Evolutionary conservation across 139 green algal species (phyloP), one percentile per base, ranked within the genome.

Genomic region (Haematococcus lacustris): DNA sequence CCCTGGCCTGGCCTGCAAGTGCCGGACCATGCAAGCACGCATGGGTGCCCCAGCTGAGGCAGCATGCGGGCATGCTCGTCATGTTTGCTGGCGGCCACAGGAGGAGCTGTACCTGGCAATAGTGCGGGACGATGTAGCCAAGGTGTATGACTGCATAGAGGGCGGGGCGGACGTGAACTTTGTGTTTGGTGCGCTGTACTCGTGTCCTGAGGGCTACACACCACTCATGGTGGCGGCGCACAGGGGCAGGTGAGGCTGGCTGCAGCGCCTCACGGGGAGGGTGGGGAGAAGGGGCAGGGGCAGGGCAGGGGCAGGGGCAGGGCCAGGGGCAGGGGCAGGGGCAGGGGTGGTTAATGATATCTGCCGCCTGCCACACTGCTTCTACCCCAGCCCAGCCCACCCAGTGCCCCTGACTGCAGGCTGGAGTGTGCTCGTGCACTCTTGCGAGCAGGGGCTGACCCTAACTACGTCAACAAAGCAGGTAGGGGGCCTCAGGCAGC

Each of bases 91-190:
- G 9, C 43, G 92, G 1, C 79, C 82, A 30, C 96, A 90, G 1
- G 93, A 98, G 80, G 92, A 97, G 83, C 80, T 97, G 39, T 95
- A 96, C 85, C 88, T 90, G 40, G 90, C 91, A 17, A 91, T 97
- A 37, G 84, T 82, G 40, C 75, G 69, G 51, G 76, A 85, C 38
- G 76, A 85, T 33, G 61, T 80, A 3, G 68, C 68, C 1, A 28
- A 65, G 41, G 88, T 96, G 62, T 98, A 98, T 78, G 85, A 93
- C 67, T 96, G 97, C 82, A 94, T 98, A 30, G 90, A 94, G 33
- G 93, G 91, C 25, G 93, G 93, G 0, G 93, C 93, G 0, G 93
- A 98, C 72, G 90, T 96, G 34, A 96, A 96, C 83, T 98, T 96
- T 78, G 88, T 97, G 23, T 98, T 96, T 83, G 91, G 90, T 0